phyloP scores from a whole-genome alignment of 352 stramenopile genomes.

The Aphanomyces cochlioides region DNA sequence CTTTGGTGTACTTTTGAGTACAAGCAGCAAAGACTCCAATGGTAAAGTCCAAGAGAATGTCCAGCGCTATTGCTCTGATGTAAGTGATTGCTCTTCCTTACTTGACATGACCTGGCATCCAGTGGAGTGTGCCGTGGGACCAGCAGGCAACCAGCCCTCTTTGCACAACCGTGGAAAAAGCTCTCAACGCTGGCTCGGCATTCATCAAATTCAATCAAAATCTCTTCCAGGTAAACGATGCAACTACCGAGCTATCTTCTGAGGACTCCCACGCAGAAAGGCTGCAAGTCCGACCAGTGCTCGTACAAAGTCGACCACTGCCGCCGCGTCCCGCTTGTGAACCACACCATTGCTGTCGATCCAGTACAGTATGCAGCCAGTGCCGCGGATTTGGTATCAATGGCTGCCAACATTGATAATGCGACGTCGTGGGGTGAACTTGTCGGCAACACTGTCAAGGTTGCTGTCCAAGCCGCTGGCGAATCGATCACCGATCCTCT shows the following conservation, averaged over 20 bases:
- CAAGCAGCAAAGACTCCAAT: neutral
- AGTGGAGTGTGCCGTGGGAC: slow-evolving; percentile 1
- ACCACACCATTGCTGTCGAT: neutral
- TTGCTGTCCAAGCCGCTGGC: neutral
- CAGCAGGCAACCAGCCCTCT: slow-evolving; percentile 1
- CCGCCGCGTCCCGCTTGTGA: slow-evolving; percentile 9
- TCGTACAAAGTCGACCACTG: slow-evolving; percentile 19
- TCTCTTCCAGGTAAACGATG: neutral
- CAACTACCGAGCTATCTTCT: too few species aligned
- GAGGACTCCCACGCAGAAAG: neutral
- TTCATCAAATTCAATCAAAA: slow-evolving; percentile 16
- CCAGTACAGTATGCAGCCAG: neutral
- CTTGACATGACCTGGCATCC: neutral
- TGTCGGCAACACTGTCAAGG: neutral
- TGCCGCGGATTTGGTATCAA: neutral
- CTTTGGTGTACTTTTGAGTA: slow-evolving; percentile 23
- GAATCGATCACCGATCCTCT: neutral
- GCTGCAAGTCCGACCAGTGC: neutral
- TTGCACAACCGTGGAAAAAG: neutral
- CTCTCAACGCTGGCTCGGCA: neutral
- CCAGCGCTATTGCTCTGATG: slow-evolving; percentile 14
- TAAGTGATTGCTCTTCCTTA: neutral
- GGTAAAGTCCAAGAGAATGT: slow-evolving; percentile 17
- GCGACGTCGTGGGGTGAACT: slow-evolving; percentile 3
- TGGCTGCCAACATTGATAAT: neutral